phyloP scores from a whole-genome alignment of 768 basidiomycete species.

The Tremella yokohamensis region DNA sequence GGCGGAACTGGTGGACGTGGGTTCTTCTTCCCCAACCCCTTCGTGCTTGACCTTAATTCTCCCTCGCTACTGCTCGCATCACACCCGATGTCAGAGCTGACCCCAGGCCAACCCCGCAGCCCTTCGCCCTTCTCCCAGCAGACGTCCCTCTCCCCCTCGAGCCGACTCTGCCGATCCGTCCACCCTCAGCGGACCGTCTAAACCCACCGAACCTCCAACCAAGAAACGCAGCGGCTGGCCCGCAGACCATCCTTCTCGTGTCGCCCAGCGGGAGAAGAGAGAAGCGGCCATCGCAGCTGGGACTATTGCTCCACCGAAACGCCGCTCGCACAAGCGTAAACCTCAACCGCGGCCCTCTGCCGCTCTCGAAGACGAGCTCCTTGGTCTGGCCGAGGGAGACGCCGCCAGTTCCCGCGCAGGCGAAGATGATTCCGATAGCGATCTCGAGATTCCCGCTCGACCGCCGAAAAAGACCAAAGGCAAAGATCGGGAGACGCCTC shows the following conservation, averaged over 20 bases:
- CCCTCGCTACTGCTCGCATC: no score
- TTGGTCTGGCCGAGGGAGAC: conserved; percentile 41
- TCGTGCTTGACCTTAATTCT: not conserved
- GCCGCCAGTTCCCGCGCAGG: conserved; percentile 7
- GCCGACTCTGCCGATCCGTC: no score
- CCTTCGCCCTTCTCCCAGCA: no score
- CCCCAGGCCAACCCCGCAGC: no score
- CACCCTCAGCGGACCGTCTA: not conserved
- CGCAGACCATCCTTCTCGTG: conserved; percentile 24
- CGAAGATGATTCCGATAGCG: not conserved
- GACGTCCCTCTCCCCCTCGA: no score
- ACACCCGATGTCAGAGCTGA: no score
- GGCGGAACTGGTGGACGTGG: conserved; percentile 4
- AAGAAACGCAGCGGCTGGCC: conserved; percentile 27
- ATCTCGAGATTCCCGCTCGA: not conserved
- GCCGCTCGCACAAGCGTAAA: conserved; percentile 9
- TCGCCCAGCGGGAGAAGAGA: conserved; percentile 21
- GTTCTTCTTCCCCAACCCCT: not conserved
- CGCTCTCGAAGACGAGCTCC: conserved; percentile 41
- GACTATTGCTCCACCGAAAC: not conserved
- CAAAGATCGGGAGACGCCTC: conserved; percentile 8
- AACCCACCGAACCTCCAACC: not conserved
- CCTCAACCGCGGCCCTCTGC: conserved; percentile 14
- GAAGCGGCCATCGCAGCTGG: conserved; percentile 23
- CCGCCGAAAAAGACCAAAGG: conserved; percentile 7